A percentile compares a stretch with the other conserved stretches of the same genome.
These are phyloP conservation scores for Saccharomycopsis vini DNA, from an alignment of 805 yeast genomes.

Conservation along the genomic window DNA sequence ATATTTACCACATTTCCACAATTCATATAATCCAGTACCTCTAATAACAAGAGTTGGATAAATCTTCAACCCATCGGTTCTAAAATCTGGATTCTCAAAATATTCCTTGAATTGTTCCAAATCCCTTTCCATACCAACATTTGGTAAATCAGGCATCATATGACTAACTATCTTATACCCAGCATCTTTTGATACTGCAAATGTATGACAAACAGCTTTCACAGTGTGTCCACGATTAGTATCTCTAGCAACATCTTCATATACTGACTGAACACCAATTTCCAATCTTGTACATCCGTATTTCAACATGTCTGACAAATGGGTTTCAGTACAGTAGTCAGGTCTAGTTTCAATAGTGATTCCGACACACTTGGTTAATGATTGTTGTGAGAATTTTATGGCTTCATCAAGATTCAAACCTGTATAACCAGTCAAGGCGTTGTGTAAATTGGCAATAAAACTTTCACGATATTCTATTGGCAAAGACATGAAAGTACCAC, in stretches of 20 bases:
- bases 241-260: constrained; percentile 97
- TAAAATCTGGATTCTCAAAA: constrained; percentile 91
- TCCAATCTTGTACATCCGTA: constrained; percentile 97
- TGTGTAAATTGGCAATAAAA: constrained; percentile 84
- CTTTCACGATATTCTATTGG: constrained; percentile 84
- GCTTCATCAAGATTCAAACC: constrained; percentile 88
- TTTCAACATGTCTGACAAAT: constrained; percentile 86
- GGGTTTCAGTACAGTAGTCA: constrained; percentile 95
- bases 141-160: constrained; percentile 99
- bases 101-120: constrained; percentile 92
- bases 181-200: constrained; percentile 93
- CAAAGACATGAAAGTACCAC: constrained; percentile 96
- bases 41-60: constrained; percentile 95
- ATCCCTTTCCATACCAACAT: constrained; percentile 98
- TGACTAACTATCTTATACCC: constrained; percentile 97
- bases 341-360: constrained; percentile 98
- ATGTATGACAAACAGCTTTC: constrained; percentile 90
- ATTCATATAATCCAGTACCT: constrained; percentile 94
- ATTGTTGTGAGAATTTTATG: constrained; percentile 81
- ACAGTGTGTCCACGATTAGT: constrained; percentile 98
- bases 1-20: constrained; percentile 94
- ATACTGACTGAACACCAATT: constrained; percentile 94
- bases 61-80: constrained; percentile 93
- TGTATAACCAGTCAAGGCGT: constrained; percentile 88
- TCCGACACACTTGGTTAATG: constrained; percentile 95